These are phyloP conservation scores for Trichoderma pleuroti DNA, from an alignment of 2,329 filamentous ascomycete species.

Conservation along the genomic window DNA sequence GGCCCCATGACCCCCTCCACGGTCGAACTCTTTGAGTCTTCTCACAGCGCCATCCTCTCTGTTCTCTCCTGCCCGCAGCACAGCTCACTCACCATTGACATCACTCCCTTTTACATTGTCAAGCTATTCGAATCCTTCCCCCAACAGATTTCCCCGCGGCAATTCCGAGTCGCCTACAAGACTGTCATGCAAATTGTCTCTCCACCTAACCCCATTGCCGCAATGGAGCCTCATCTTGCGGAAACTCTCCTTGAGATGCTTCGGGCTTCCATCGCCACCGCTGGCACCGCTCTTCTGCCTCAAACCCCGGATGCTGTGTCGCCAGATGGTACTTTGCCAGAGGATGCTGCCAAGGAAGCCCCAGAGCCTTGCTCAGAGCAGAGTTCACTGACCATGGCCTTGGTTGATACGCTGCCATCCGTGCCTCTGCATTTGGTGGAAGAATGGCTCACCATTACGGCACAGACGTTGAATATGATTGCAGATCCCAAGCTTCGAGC, in stretches of 20 bases:
- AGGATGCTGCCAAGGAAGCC: constrained; percentile 25
- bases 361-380: constrained; percentile 65
- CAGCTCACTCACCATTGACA: constrained; percentile 62
- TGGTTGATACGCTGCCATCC: constrained; percentile 75
- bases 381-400: constrained; percentile 68
- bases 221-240: constrained; percentile 70
- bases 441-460: constrained; percentile 75
- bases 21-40: constrained; percentile 74
- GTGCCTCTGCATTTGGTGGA: constrained; percentile 67
- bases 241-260: constrained; percentile 78
- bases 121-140: constrained; percentile 79
- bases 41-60: constrained; percentile 77
- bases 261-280: constrained; percentile 55
- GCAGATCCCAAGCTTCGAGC: constrained; percentile 59
- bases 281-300: constrained; percentile 43
- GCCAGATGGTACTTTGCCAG: constrained; percentile 33
- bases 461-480: constrained; percentile 63
- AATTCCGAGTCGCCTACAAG: constrained; percentile 85
- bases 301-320: constrained; percentile 32
- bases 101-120: constrained; percentile 81
- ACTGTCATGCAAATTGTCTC: constrained; percentile 78
- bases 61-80: constrained; percentile 78
- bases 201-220: constrained; percentile 72
- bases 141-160: constrained; percentile 69
- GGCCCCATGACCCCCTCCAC: constrained; percentile 44